Evolutionary conservation across 2,329 filamentous ascomycete species (phyloP).

Genomic region (Myriangium duriaei): DNA sequence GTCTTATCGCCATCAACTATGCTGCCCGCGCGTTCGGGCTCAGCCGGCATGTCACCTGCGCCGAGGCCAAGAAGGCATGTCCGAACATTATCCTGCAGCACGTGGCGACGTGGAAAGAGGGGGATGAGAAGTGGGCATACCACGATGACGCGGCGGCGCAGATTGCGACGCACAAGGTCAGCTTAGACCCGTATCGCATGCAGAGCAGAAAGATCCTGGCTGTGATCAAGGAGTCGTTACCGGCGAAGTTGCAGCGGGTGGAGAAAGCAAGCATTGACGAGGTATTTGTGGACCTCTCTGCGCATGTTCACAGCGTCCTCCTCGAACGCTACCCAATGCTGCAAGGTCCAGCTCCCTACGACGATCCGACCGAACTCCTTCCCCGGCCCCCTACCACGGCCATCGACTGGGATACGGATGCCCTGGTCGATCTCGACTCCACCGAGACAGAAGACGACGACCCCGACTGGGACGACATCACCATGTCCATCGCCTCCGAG

Average conservation of each 20-base stretch:
- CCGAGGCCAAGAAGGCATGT: constrained; percentile 77
- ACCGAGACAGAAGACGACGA: constrained; percentile 62
- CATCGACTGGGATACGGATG: constrained; percentile 73
- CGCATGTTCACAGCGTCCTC: constrained; percentile 64
- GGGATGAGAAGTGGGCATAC: constrained; percentile 85
- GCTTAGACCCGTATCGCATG: constrained; percentile 78
- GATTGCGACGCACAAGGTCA: constrained; percentile 85
- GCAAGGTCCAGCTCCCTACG: constrained; percentile 52
- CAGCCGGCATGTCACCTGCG: constrained; percentile 61
- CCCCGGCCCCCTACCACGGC: constrained; percentile 61
- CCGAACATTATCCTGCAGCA: constrained; percentile 78
- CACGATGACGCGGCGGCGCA: constrained; percentile 65
- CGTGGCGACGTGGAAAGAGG: constrained; percentile 88
- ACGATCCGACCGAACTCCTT: constrained; percentile 57
- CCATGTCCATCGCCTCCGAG: constrained; percentile 73
- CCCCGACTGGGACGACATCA: constrained; percentile 94
- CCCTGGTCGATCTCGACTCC: constrained; percentile 65
- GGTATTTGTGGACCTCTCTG: constrained; percentile 84
- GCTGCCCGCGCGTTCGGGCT: constrained; percentile 72
- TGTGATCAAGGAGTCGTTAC: constrained; percentile 61
- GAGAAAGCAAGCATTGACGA: constrained; percentile 96
- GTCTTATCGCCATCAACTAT: constrained; percentile 93
- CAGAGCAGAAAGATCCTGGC: constrained; percentile 74
- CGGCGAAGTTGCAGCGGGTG: constrained; percentile 52
- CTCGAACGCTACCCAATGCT: constrained; percentile 68